These are phyloP conservation scores for Sugiyamaella sp. DNA, from an alignment of 1,139 yeast genomes.

Conservation along the genomic window DNA sequence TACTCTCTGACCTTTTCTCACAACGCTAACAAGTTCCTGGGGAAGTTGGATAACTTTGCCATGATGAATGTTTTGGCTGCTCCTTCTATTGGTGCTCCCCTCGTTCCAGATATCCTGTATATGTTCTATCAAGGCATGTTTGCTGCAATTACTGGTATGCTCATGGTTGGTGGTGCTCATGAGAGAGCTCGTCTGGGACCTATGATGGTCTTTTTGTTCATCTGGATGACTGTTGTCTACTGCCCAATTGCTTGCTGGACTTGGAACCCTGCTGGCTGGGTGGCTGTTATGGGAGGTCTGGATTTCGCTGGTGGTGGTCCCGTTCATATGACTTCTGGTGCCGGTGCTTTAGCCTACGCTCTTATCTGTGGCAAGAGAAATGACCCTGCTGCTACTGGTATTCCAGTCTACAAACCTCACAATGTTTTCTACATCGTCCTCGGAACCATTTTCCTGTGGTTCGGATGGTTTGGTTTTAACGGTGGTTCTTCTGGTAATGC, in stretches of 20 bases:
- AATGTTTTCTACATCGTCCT: conserved; percentile 71
- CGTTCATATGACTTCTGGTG: conserved; percentile 93
- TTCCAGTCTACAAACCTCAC: conserved; percentile 86
- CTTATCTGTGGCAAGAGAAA: conserved; percentile 88
- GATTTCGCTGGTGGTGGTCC: conserved; percentile 99
- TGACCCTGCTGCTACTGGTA: conserved; percentile 60
- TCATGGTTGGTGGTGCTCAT: conserved; percentile 96
- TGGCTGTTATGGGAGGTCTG: conserved; percentile 74
- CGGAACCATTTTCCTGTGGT: conserved; percentile 94
- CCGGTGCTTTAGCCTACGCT: conserved; percentile 93
- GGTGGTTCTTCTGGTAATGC: conserved; percentile 97
- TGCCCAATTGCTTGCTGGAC: conserved; percentile 97
- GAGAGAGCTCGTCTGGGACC: conserved; percentile 97
- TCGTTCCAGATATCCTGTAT: conserved; percentile 84
- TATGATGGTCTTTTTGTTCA: conserved; percentile 88
- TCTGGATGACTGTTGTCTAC: conserved; percentile 96
- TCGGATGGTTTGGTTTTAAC: conserved; percentile 98
- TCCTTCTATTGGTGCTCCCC: conserved; percentile 61
- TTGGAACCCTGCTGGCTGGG: conserved; percentile 94
- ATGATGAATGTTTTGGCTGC: conserved; percentile 80
- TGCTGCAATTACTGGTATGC: conserved; percentile 86
- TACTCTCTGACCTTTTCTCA: conserved; percentile 85
- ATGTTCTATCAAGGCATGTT: conserved; percentile 96
- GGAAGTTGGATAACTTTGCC: conserved; percentile 78
- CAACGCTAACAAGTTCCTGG: conserved; percentile 69